Conservation (phyloP, 2,329 filamentous ascomycete genomes). For the Zalaria sp. region DNA sequence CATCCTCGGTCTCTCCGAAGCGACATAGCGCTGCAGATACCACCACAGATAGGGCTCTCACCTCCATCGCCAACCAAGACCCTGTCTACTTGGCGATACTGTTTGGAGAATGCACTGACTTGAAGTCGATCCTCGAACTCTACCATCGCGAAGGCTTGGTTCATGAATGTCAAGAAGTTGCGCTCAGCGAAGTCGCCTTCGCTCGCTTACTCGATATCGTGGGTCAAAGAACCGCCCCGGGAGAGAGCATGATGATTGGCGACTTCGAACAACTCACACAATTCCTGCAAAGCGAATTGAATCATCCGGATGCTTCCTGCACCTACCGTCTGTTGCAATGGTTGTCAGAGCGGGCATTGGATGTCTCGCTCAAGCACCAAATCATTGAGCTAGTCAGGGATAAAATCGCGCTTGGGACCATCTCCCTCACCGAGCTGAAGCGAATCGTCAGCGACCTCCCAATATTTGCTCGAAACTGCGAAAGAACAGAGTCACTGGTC, state of each 20-base stretch:
- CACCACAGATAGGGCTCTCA: background rate
- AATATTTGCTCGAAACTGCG: background rate
- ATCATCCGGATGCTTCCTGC: background rate
- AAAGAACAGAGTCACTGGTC: background rate
- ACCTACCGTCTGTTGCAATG: background rate
- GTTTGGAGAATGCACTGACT: background rate
- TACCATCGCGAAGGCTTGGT: background rate
- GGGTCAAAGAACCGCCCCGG: background rate
- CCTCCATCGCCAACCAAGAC: too few species aligned
- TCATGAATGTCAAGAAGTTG: background rate
- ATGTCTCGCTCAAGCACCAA: background rate
- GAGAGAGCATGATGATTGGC: background rate
- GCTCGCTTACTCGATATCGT: background rate
- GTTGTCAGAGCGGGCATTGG: background rate
- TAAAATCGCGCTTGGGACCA: slow-evolving; percentile 9
- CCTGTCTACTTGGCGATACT: background rate
- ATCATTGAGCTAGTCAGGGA: slow-evolving; percentile 4
- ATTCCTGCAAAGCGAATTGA: slow-evolving; percentile 4
- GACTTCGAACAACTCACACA: background rate
- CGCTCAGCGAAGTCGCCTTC: slow-evolving; percentile 2
- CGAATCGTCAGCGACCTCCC: slow-evolving; percentile 1
- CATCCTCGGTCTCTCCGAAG: too few species aligned
- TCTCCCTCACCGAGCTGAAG: slow-evolving; percentile 5
- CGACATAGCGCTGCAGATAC: background rate
- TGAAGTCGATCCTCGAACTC: background rate